Evolutionary conservation across 331 rosid genomes (phyloP), one percentile per base, ranked within the genome.

Genomic region (Stylosanthes scabra): DNA sequence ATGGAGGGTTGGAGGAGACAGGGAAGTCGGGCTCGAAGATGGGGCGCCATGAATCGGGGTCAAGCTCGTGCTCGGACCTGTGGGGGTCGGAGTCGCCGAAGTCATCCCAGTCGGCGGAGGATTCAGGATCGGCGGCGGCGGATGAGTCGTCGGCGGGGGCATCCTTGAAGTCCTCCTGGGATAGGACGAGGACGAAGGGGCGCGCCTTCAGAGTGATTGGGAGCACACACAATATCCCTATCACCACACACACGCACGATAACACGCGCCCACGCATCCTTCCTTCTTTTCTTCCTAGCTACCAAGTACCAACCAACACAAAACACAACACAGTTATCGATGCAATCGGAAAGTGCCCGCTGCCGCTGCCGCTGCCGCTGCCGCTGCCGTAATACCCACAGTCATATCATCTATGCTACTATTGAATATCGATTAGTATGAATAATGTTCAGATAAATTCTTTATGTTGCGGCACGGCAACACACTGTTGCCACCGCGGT

Each of bases 31-130:
- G 88, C 63, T 95, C 99, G 74, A 95, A 92, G 69, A 95, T 82
- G 14, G 90, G 92, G 71, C 97, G 89, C 99, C 99, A 95, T 20
- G 97, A 86, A 3, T 96, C 97, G 5, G 97, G 97, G 77, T 95
- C 97, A 27, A 92, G 97, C 77, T 90, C 96, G 25, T 84, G 88
- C 8, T 86, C 97, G 15, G 99, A 86, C 68, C 85, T 88, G 62
- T 81, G 80, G 5, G 77, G 57, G 61, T 83, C 93, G 8, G 93
- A 84, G 55, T 88, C 93, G 20, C 92, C 91, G 73, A 95, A 88
- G 70, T 90, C 99, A 59, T 95, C 99, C 99, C 97, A 95, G 66
- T 95, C 97, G 57, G 87, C 74, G 62, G 84, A 51, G 64, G 90
- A 80, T 39, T 89, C 95, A 3, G 88, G 74, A 54, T 90, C 93